Evolutionary conservation across 305 asterid genomes (phyloP), one percentile per base, ranked within the genome.

Genomic region (Plantago lanceolata): DNA sequence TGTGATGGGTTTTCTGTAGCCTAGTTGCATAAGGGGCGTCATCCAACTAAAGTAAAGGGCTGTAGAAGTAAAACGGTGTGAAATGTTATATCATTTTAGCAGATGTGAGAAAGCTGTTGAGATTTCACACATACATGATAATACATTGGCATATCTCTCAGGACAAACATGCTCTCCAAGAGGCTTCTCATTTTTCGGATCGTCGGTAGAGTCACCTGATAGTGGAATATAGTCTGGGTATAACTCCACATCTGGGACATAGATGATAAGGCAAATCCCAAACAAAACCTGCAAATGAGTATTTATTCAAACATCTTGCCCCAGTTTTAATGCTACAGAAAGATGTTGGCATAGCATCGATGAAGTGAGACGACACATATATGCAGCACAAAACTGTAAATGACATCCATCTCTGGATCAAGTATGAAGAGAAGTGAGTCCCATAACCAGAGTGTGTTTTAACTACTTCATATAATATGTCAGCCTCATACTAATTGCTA

Each of bases 21-120:
- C 97, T 73, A 81, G 86, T 67, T 68, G 76, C 99, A 93, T 85
- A 47, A 93, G 87, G 69, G 97, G 92, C 70, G 89, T 83, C 84
- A 84, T 76, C 89, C 89, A 83, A 48, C 70, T 53, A 59, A 78
- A 78, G 72, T 78, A n/a, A n/a, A n/a, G n/a, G n/a, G n/a, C n/a
- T n/a, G n/a, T n/a, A n/a, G n/a, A n/a, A n/a, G n/a, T n/a, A n/a
- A n/a, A n/a, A n/a, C n/a, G n/a, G n/a, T n/a, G n/a, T n/a, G n/a
- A n/a, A n/a, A n/a, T n/a, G n/a, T n/a, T n/a, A n/a, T n/a, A n/a
- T n/a, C n/a, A n/a, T n/a, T n/a, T n/a, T n/a, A n/a, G n/a, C n/a
- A n/a, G n/a, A n/a, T n/a, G n/a, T n/a, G n/a, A n/a, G 11, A 76
- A 55, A 66, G 58, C 52, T 35, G 43, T 61, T 40, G 54, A 53